A percentile compares a stretch with the other conserved stretches of the same genome.
These are phyloP conservation scores for Miamiensis avidus DNA, from an alignment of 169 alveolate species.

Conservation along the genomic window DNA sequence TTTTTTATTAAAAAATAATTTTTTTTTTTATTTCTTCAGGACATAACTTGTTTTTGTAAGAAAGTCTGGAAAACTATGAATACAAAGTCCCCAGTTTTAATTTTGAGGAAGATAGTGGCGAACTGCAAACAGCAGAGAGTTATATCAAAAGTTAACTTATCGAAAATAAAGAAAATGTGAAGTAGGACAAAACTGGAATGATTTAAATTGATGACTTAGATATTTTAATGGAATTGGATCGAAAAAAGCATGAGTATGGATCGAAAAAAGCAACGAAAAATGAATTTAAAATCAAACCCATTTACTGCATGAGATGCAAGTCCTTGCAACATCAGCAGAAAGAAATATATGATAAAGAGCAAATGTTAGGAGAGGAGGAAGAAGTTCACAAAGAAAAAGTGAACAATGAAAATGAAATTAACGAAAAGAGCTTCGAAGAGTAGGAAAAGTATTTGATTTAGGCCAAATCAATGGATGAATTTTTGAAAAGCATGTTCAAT, in stretches of 20 bases:
- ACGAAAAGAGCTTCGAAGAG: neutral
- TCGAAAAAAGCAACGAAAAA: too few relatives aligned
- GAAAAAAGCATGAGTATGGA: neutral
- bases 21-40: neutral
- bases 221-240: neutral
- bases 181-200: neutral
- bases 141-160: neutral
- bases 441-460: neutral
- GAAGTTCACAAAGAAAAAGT: neutral
- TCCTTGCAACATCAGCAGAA: too few relatives aligned
- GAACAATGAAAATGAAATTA: neutral
- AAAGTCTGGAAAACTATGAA: neutral
- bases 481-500: slow-evolving; percentile 6
- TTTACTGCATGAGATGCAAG: neutral
- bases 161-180: neutral
- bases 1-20: neutral
- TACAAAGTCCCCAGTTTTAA: neutral
- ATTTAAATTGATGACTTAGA: neutral
- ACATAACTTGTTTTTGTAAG: neutral
- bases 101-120: neutral
- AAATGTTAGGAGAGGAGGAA: neutral
- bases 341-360: neutral
- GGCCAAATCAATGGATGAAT: neutral
- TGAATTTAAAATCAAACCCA: neutral
- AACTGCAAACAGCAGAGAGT: neutral